Conservation (phyloP, 2,329 filamentous ascomycete genomes). For the Fulvia fulva region DNA sequence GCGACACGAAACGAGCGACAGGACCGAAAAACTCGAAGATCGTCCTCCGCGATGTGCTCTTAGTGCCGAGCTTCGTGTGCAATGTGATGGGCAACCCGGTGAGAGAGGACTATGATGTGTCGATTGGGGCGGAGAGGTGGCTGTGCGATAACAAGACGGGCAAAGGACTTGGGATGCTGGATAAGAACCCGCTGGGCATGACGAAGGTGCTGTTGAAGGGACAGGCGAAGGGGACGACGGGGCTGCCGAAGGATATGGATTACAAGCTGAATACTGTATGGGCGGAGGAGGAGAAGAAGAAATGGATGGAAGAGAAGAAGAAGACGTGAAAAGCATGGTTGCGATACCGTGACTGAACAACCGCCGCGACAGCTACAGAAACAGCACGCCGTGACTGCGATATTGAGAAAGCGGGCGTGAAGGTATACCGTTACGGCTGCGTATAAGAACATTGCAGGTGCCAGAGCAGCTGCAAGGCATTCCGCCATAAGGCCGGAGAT, state of each 20-base stretch:
- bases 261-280: conserved; percentile 8
- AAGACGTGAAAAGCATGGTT: not conserved
- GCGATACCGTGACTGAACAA: too few species aligned
- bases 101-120: conserved; percentile 14
- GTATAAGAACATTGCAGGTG: too few species aligned
- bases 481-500: too few species aligned
- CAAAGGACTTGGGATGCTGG: conserved; percentile 13
- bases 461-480: too few species aligned
- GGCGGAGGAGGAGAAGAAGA: conserved; percentile 14
- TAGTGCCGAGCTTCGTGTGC: conserved; percentile 9
- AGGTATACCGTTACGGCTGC: too few species aligned
- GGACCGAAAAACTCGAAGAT: conserved; percentile 5
- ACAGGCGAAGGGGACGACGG: conserved; percentile 10
- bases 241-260: conserved; percentile 1
- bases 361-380: too few species aligned
- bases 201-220: conserved; percentile 10
- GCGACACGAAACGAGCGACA: conserved; percentile 2
- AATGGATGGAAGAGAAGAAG: conserved; percentile 3
- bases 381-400: too few species aligned
- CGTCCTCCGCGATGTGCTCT: conserved; percentile 15
- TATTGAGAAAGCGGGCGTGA: too few species aligned
- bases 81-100: conserved; percentile 16
- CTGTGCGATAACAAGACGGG: conserved; percentile 14
- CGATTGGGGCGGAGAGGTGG: conserved; percentile 15
- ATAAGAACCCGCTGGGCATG: conserved; percentile 10